Conservation (phyloP, 495 filamentous ascomycete genomes). For the Lentithecium fluviatile region DNA sequence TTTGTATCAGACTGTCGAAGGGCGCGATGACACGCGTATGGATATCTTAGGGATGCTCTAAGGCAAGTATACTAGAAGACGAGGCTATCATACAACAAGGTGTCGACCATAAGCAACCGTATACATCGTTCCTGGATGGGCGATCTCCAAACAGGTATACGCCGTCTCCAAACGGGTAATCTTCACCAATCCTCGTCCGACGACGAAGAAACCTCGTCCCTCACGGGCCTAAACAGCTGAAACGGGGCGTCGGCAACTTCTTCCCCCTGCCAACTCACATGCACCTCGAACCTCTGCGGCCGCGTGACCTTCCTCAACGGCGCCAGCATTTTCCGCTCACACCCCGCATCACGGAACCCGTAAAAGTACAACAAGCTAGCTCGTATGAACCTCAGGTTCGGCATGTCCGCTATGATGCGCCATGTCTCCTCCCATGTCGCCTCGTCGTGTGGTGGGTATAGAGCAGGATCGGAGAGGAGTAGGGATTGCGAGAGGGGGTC, state of each 20-base stretch:
- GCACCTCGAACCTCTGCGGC: constrained; percentile 66
- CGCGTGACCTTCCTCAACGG: constrained; percentile 99
- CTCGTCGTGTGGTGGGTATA: constrained; percentile 30
- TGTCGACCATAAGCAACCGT: no score
- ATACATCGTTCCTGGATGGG: no score
- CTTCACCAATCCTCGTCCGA: constrained; percentile 4
- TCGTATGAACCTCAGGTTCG: constrained; percentile 6
- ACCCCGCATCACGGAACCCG: constrained; percentile 16
- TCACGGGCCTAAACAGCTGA: constrained; percentile 17
- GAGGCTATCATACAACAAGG: no score
- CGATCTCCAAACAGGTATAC: no score
- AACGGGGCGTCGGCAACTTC: constrained; percentile 24
- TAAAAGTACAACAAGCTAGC: constrained; percentile 23
- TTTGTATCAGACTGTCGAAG: not conserved
- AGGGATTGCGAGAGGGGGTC: constrained; percentile 19
- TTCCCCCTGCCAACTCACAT: constrained; percentile 24
- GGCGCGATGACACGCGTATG: no score
- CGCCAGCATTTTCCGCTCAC: constrained; percentile 58
- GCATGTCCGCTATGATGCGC: constrained; percentile 27
- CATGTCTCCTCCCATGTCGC: constrained; percentile 33
- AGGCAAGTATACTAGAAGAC: no score
- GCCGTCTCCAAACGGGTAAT: no score
- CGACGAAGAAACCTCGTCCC: not conserved
- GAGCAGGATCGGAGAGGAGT: constrained; percentile 14
- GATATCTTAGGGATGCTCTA: no score